Base-by-base conservation (phyloP, 768 basidiomycete species). In the Strobilomyces dryophilus region DNA sequence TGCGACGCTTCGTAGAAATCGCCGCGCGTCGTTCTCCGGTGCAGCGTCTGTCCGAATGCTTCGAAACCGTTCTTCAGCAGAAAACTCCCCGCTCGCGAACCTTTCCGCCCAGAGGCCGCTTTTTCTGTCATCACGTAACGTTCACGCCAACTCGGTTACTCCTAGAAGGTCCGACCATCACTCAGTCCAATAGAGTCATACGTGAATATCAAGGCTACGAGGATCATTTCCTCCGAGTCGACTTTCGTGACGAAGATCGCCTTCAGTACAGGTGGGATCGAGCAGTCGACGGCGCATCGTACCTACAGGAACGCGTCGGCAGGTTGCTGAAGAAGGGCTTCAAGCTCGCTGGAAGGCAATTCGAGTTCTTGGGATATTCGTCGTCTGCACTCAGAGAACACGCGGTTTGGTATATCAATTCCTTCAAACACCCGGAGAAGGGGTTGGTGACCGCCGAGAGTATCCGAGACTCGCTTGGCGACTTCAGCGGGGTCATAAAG, bases 321-420 rank as follows among this genome's bases (percentile, higher is more conserved):
- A 70, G 64, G 7, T 72, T 76, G 12, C 66, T 92, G 39, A 82
- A 83, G 59, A 36, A 71, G 1, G 92, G 92, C 0, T 84, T 94
- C 47, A 63, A 74, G 18, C 74, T 94, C 18, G 91, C 80, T 11
- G 87, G 88, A 1, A 79, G 85, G 36, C 62, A 69, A 7, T 93
- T 90, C 55, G 81, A 92, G 54, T 92, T 93, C 63, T 73, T 94
- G 29, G 92, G 85, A 1, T 93, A 92, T 61, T 93, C 91, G 1
- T 78, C 72, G 41, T 92, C 91, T 2, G 82, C 91, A 5, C 70
- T 94, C 17, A 80, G 84, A 24, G 80, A 87, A 53, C 91, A 93
- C 61, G 79, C 87, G 0, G 90, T 92, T 7, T 93, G 91, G 90
- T 92, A 87, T 58, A 71, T 92, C 62, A 74, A 73, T 42, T 80